A percentile compares a stretch with the other conserved stretches of the same genome.
These are phyloP conservation scores for Micractinium conductrix DNA, from an alignment of 139 green algal species.

Conservation along the genomic window DNA sequence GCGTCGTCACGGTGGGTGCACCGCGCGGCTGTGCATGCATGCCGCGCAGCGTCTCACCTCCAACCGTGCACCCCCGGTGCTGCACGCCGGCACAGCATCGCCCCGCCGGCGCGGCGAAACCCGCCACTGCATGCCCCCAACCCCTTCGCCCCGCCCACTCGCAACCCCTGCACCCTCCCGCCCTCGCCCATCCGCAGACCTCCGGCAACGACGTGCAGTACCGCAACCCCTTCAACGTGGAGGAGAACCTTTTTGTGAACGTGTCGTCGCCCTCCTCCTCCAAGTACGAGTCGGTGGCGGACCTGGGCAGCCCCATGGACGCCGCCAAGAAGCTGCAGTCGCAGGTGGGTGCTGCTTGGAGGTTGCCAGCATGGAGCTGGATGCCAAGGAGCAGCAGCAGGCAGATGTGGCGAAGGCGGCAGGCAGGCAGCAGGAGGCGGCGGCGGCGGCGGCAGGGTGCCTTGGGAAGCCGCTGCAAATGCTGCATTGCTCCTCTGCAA, in stretches of 20 bases:
- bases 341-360: slow-evolving; percentile 17
- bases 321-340: slow-evolving; percentile 71
- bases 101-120: too few species aligned
- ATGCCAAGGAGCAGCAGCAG: too few species aligned
- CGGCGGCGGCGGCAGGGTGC: not conserved
- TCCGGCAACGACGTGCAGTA: slow-evolving; percentile 92
- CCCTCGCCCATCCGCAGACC: slow-evolving; percentile 39
- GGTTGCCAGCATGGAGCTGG: not conserved
- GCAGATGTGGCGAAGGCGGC: too few species aligned
- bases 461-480: not conserved
- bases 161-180: not conserved
- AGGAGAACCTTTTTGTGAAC: slow-evolving; percentile 95
- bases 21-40: too few species aligned
- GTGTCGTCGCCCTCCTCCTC: slow-evolving; percentile 87
- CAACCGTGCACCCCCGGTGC: too few species aligned
- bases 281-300: slow-evolving; percentile 73
- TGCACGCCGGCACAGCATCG: too few species aligned
- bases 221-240: slow-evolving; percentile 83
- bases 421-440: not conserved
- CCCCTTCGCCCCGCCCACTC: not conserved
- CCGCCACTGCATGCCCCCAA: not conserved
- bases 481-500: too few species aligned
- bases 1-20: slow-evolving; percentile 67
- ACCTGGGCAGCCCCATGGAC: slow-evolving; percentile 84
- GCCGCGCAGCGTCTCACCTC: too few species aligned